Evolutionary conservation across 2,329 filamentous ascomycete genomes (phyloP).

Genomic region (Emergomyces orientalis): DNA sequence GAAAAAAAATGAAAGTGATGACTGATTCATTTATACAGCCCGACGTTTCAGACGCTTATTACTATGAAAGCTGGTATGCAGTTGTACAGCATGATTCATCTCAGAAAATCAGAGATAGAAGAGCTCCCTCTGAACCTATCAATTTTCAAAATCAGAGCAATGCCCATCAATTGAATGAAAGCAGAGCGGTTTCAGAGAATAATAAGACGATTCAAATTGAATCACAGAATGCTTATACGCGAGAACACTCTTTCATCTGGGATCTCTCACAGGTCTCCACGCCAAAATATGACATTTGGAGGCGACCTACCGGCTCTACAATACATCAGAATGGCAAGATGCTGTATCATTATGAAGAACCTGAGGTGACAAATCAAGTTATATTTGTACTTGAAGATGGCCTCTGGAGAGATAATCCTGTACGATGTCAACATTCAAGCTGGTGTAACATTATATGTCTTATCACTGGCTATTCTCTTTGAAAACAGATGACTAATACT

Average conservation of each 20-base stretch:
- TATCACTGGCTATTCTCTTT: background rate
- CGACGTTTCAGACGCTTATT: constrained; percentile 1
- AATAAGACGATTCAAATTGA: background rate
- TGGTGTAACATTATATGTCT: background rate
- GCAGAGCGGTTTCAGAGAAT: background rate
- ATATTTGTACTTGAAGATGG: background rate
- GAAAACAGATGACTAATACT: background rate
- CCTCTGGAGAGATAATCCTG: too few relatives aligned
- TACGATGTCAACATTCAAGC: too few relatives aligned
- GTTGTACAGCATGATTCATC: too few relatives aligned
- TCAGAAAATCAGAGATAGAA: too few relatives aligned
- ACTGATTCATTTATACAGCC: background rate
- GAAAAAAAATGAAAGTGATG: background rate
- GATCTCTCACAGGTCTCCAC: background rate
- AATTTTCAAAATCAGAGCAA: background rate
- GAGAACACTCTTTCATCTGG: background rate
- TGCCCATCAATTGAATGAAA: background rate
- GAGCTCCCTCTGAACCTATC: background rate
- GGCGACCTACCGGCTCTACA: background rate
- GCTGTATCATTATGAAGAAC: background rate
- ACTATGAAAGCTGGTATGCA: background rate
- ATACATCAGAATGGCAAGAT: too few relatives aligned
- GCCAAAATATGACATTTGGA: background rate
- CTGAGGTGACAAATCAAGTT: background rate
- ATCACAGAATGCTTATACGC: background rate